These are phyloP conservation scores for Dentiscutata heterogama DNA, from an alignment of 371 early-diverging fungal genomes.

Conservation along the genomic window DNA sequence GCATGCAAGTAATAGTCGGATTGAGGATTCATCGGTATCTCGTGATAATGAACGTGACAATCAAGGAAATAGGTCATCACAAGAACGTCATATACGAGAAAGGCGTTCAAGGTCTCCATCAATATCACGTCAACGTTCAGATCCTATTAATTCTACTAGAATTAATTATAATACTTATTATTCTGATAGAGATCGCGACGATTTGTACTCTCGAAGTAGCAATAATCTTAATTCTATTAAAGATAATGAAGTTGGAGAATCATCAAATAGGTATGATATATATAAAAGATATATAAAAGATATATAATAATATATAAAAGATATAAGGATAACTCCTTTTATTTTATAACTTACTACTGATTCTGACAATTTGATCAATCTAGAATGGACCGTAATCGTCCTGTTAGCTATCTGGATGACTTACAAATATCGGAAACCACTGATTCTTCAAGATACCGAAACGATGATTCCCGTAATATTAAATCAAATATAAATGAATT, in stretches of 20 bases:
- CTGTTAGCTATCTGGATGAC: not conserved
- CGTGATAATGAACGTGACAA: not conserved
- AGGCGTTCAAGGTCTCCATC: slow-evolving; percentile 17
- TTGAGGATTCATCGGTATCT: not conserved
- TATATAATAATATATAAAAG: no score
- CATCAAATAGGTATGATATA: not conserved
- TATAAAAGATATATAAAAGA: no score
- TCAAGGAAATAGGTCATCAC: not conserved
- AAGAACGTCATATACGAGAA: no score
- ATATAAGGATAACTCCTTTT: no score
- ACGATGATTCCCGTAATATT: slow-evolving; percentile 5
- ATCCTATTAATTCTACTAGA: not conserved
- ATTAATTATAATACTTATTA: slow-evolving; percentile 1
- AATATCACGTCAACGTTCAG: not conserved
- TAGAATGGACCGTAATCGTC: not conserved
- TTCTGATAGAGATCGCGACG: not conserved
- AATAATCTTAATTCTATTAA: no score
- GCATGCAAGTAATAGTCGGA: not conserved
- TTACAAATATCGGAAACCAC: not conserved
- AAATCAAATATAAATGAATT: not conserved
- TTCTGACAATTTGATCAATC: no score
- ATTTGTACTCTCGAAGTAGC: not conserved
- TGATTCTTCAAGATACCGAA: slow-evolving; percentile 22
- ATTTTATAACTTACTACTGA: no score
- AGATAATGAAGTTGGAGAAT: not conserved